phyloP scores from a whole-genome alignment of 805 yeast genomes.

The Debaryomyces castellii region DNA sequence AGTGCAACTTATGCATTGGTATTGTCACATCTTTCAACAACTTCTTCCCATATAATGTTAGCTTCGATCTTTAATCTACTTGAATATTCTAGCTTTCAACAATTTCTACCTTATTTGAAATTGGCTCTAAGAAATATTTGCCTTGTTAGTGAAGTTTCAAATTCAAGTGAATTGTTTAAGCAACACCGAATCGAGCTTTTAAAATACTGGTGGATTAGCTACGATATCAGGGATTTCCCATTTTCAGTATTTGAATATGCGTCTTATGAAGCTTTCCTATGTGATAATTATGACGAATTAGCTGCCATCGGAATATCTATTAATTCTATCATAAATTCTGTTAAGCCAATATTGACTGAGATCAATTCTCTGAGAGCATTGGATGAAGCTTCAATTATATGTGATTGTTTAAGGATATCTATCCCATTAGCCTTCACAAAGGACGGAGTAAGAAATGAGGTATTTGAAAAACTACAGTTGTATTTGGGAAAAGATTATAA shows the following conservation, averaged over 20 bases:
- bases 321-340: conserved; percentile 4
- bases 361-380: conserved; percentile 13
- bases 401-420: conserved; percentile 34
- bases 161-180: conserved; percentile 24
- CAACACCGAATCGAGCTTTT: conserved; percentile 34
- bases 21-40: conserved; percentile 27
- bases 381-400: conserved; percentile 18
- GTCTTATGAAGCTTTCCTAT: conserved; percentile 26
- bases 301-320: conserved; percentile 31
- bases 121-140: conserved; percentile 25
- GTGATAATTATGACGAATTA: conserved; percentile 33
- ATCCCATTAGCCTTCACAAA: conserved; percentile 46
- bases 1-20: conserved; percentile 39
- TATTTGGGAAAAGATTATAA: conserved; percentile 19
- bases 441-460: conserved; percentile 34
- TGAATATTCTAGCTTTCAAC: conserved; percentile 35
- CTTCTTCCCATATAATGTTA: conserved; percentile 28
- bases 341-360: conserved; percentile 5
- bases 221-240: conserved; percentile 39
- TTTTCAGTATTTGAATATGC: conserved; percentile 37
- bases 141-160: conserved; percentile 6
- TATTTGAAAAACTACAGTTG: conserved; percentile 18
- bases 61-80: conserved; percentile 41
- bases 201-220: conserved; percentile 43
- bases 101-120: conserved; percentile 29